These are phyloP conservation scores for Rhodotorula taiwanensis DNA, from an alignment of 768 basidiomycete genomes.

Conservation along the genomic window DNA sequence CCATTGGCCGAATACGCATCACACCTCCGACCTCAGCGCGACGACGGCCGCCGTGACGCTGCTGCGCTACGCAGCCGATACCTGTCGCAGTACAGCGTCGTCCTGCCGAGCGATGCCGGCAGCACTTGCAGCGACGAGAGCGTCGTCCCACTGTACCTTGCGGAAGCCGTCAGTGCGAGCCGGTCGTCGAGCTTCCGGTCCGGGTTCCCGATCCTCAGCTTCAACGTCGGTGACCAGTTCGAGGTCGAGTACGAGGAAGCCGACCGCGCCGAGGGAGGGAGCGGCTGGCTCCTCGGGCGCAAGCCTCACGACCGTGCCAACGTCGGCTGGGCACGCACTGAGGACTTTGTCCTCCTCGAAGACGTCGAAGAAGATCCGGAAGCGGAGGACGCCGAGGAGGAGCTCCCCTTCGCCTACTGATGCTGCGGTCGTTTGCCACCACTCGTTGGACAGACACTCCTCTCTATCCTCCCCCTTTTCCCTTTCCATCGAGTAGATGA, in stretches of 20 bases:
- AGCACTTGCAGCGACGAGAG: conserved; percentile 4
- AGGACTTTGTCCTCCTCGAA: conserved; percentile 28
- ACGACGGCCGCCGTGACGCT: background rate
- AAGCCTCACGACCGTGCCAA: conserved; percentile 1
- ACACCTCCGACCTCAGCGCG: background rate
- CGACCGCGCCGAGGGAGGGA: conserved; percentile 27
- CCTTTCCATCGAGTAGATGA: too few relatives aligned
- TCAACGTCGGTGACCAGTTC: conserved; percentile 13
- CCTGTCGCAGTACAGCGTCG: conserved; percentile 18
- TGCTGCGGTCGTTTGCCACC: too few relatives aligned
- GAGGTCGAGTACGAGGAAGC: conserved; percentile 33
- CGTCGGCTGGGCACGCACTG: conserved; percentile 27
- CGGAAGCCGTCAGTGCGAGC: conserved; percentile 26
- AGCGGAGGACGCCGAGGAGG: background rate
- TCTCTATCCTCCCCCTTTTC: too few relatives aligned
- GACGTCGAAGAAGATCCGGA: background rate
- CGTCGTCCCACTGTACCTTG: conserved; percentile 29
- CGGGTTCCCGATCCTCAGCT: conserved; percentile 23
- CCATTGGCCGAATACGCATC: background rate
- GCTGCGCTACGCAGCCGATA: conserved; percentile 1
- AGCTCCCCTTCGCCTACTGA: too few relatives aligned
- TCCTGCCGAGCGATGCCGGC: background rate
- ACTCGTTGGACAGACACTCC: too few relatives aligned
- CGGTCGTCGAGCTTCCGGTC: conserved; percentile 5
- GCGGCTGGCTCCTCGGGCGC: conserved; percentile 33